phyloP scores from a whole-genome alignment of 768 basidiomycete species.

The Calocybe indica region DNA sequence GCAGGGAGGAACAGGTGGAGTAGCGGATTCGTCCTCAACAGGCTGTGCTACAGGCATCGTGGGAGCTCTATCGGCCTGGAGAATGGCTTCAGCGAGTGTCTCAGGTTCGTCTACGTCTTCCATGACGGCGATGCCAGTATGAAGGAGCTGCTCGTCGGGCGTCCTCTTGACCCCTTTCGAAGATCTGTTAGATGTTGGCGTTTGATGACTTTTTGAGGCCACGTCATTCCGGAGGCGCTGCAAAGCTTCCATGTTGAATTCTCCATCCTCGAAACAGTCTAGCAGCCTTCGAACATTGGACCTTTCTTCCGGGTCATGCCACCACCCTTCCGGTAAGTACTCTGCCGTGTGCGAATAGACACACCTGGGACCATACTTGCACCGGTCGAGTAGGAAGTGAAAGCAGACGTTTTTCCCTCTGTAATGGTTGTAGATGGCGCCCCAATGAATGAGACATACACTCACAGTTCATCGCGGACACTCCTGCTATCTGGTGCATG shows the following conservation, averaged over 20 bases:
- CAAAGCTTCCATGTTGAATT: neutral
- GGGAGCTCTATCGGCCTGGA: too few species aligned
- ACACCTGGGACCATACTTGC: constrained; percentile 35
- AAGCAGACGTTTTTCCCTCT: constrained; percentile 28
- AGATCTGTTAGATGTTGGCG: neutral
- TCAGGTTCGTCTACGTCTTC: too few species aligned
- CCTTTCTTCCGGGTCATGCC: constrained; percentile 17
- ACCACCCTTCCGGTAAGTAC: constrained; percentile 45
- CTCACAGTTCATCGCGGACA: constrained; percentile 49
- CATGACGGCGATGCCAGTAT: too few species aligned
- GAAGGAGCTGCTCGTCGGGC: neutral
- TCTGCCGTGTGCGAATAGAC: constrained; percentile 42
- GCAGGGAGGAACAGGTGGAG: constrained; percentile 8
- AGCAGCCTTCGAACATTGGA: neutral
- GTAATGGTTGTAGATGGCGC: constrained; percentile 27
- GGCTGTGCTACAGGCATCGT: too few species aligned
- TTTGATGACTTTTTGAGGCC: neutral
- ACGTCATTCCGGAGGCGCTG: neutral
- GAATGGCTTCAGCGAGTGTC: too few species aligned
- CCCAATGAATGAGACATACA: constrained; percentile 44
- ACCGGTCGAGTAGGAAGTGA: constrained; percentile 27
- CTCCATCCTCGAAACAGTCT: neutral
- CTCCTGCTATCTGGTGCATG: constrained; percentile 54
- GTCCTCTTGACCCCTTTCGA: neutral
- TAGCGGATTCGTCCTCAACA: neutral